Conservation (phyloP, 306 rosid genomes). For the Hippophae gyantsensis region DNA sequence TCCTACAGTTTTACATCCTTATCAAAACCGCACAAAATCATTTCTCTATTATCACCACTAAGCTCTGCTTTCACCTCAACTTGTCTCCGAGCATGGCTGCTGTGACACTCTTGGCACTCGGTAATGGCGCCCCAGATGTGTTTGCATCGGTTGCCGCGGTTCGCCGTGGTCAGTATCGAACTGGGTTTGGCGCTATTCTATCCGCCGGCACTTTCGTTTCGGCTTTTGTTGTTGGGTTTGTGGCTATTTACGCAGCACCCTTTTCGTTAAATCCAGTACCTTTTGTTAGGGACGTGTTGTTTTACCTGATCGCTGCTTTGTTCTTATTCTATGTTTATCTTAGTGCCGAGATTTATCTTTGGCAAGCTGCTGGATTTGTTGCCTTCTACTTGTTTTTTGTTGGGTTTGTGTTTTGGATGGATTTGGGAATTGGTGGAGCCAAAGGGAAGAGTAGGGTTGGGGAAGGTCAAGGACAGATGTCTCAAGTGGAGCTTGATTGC, state of each 20-base stretch:
- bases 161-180: slow-evolving; percentile 62
- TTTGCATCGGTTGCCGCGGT: slow-evolving; percentile 81
- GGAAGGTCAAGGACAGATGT: slow-evolving; percentile 37
- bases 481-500: slow-evolving; percentile 10
- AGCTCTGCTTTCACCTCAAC: slow-evolving; percentile 56
- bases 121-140: slow-evolving; percentile 92
- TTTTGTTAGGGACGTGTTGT: slow-evolving; percentile 72
- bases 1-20: slow-evolving; percentile 75
- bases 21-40: slow-evolving; percentile 81
- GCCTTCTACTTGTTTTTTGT: slow-evolving; percentile 74
- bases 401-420: slow-evolving; percentile 89
- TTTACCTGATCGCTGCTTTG: slow-evolving; percentile 62
- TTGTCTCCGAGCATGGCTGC: slow-evolving; percentile 84
- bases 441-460: slow-evolving; percentile 17
- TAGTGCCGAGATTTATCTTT: slow-evolving; percentile 79
- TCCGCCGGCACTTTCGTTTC: slow-evolving; percentile 92
- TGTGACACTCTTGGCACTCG: slow-evolving; percentile 77
- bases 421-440: slow-evolving; percentile 41
- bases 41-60: slow-evolving; percentile 71
- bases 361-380: slow-evolving; percentile 88
- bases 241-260: slow-evolving; percentile 81
- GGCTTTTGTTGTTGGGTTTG: slow-evolving; percentile 85
- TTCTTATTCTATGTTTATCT: slow-evolving; percentile 81
- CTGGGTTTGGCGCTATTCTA: slow-evolving; percentile 86
- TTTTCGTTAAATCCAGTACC: slow-evolving; percentile 61